These are phyloP conservation scores for Fraxinus albicans DNA, from an alignment of 305 asterid genomes.

Conservation along the genomic window DNA sequence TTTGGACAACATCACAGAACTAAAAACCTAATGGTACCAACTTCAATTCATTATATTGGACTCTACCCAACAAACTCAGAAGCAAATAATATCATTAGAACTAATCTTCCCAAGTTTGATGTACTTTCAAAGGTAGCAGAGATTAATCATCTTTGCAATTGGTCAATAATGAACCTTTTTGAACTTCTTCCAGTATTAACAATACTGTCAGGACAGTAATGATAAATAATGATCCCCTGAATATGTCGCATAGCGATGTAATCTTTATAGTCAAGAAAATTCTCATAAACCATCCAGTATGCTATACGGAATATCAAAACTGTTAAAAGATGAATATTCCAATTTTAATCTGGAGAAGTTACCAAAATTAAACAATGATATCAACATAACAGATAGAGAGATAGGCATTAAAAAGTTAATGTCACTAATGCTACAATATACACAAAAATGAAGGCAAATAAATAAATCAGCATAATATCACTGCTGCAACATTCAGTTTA, in stretches of 20 bases:
- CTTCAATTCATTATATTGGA: not conserved
- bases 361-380: not conserved
- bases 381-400: not conserved
- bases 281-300: not conserved
- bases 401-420: not conserved
- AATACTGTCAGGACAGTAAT: not conserved
- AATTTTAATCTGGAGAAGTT: not conserved
- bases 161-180: not conserved
- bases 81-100: not conserved
- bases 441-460: not conserved
- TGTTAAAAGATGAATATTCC: not conserved
- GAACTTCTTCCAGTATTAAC: not conserved
- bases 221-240: not conserved
- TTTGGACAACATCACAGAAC: not conserved
- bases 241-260: not conserved
- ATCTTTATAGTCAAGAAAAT: not conserved
- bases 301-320: not conserved
- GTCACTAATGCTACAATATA: not conserved
- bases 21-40: not conserved
- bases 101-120: not conserved
- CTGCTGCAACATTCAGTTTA: not conserved
- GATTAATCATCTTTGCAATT: not conserved
- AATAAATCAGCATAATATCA: not conserved
- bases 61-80: not conserved
- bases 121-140: not conserved